Evolutionary conservation across 139 green algal genomes (phyloP).

Genomic region (Micromonas pusilla): DNA sequence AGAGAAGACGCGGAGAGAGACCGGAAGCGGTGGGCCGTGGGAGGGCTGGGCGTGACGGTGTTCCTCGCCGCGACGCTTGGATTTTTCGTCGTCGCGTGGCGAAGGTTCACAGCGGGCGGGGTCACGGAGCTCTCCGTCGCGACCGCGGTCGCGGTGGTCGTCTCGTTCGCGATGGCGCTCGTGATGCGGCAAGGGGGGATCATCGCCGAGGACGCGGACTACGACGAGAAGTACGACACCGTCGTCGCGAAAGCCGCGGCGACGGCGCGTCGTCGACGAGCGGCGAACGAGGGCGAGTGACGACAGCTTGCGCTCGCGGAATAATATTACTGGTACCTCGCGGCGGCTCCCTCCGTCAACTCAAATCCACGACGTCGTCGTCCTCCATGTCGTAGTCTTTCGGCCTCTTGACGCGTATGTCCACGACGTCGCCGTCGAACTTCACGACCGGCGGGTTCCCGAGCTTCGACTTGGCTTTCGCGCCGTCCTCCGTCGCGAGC

Average conservation of each 20-base stretch:
- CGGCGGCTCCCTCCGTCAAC: background rate
- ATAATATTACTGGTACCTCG: background rate
- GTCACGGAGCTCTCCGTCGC: background rate
- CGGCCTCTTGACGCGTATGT: background rate
- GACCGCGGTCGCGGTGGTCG: background rate
- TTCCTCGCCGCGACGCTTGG: background rate
- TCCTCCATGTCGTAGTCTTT: slow-evolving; percentile 7
- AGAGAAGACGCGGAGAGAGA: slow-evolving; percentile 5
- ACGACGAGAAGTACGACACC: background rate
- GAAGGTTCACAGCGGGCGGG: background rate
- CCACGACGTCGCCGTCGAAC: slow-evolving; percentile 7
- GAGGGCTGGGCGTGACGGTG: background rate
- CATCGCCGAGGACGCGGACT: slow-evolving; percentile 5
- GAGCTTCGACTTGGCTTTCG: background rate
- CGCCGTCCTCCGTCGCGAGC: background rate
- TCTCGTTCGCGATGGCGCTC: slow-evolving; percentile 1
- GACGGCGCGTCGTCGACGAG: background rate
- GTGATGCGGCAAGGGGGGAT: slow-evolving; percentile 10
- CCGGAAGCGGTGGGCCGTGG: background rate
- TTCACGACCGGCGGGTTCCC: background rate
- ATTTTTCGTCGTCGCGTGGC: background rate
- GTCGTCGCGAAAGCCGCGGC: background rate
- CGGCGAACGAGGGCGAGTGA: background rate
- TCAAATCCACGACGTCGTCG: slow-evolving; percentile 7
- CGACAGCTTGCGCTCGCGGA: background rate